Percentiles rank a stretch among this genome's conserved stretches.
These are phyloP conservation scores for Backusella sp. DNA, from an alignment of 192 early-diverging fungal species.

Conservation along the genomic window DNA sequence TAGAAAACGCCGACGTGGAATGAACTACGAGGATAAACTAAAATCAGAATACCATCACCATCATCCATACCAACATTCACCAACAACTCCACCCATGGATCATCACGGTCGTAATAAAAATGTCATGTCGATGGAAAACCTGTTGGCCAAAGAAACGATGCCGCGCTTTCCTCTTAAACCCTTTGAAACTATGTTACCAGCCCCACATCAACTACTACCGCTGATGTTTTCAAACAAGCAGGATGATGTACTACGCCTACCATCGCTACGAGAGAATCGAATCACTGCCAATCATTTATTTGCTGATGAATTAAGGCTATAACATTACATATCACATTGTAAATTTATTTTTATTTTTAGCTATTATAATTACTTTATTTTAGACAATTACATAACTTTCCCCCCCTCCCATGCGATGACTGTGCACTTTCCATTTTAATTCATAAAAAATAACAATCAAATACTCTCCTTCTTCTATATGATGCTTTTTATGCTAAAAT, in stretches of 20 bases:
- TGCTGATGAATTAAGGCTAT: background rate
- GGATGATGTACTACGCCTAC: background rate
- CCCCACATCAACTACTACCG: background rate
- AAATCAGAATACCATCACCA: background rate
- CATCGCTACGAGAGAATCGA: background rate
- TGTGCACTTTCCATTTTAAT: background rate
- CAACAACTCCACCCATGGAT: background rate
- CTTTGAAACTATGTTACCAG: background rate
- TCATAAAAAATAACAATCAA: background rate
- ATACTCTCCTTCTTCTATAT: background rate
- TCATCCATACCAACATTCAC: background rate
- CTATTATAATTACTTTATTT: background rate
- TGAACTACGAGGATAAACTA: background rate
- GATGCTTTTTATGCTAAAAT: background rate
- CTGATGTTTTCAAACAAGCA: background rate
- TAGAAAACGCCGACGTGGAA: constrained; percentile 4
- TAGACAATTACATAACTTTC: background rate
- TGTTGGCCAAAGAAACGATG: background rate
- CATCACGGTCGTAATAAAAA: background rate
- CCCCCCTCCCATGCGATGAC: background rate
- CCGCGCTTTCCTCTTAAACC: background rate
- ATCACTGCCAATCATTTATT: background rate
- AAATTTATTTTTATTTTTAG: background rate
- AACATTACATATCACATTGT: background rate
- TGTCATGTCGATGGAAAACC: constrained; percentile 16